phyloP scores from a whole-genome alignment of 1,139 yeast genomes.

The Blastobotrys apis region DNA sequence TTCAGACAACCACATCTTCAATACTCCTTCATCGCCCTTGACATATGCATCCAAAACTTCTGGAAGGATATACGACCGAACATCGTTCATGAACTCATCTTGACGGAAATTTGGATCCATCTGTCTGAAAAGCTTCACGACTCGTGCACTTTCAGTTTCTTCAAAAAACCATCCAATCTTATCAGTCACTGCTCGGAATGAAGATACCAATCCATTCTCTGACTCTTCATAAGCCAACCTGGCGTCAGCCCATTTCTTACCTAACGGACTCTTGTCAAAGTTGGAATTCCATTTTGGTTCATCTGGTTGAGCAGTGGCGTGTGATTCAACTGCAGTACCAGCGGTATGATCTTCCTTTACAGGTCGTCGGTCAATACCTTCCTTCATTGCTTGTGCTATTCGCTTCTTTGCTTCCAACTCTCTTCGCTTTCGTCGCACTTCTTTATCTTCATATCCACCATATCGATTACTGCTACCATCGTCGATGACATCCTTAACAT shows the following conservation, averaged over 20 bases:
- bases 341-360: slow-evolving; percentile 82
- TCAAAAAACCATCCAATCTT: slow-evolving; percentile 85
- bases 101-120: slow-evolving; percentile 87
- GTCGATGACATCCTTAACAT: slow-evolving; percentile 82
- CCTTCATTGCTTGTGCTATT: slow-evolving; percentile 53
- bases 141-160: slow-evolving; percentile 95
- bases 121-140: slow-evolving; percentile 74
- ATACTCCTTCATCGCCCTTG: slow-evolving; percentile 78
- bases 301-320: slow-evolving; percentile 77
- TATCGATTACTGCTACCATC: slow-evolving; percentile 86
- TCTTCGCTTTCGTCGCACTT: slow-evolving; percentile 72
- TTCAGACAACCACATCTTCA: slow-evolving; percentile 91
- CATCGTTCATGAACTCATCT: slow-evolving; percentile 75
- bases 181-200: slow-evolving; percentile 74
- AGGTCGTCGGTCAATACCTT: slow-evolving; percentile 55
- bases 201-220: slow-evolving; percentile 84
- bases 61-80: slow-evolving; percentile 90
- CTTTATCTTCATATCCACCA: slow-evolving; percentile 90
- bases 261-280: slow-evolving; percentile 66
- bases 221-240: slow-evolving; percentile 78
- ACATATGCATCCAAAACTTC: slow-evolving; percentile 95
- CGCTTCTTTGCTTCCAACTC: slow-evolving; percentile 35
- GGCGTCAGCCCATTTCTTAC: slow-evolving; percentile 58
- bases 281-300: slow-evolving; percentile 57
- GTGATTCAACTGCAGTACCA: slow-evolving; percentile 76